These are phyloP conservation scores for Phoma sp. DNA, from an alignment of 2,329 filamentous ascomycete species.

Conservation along the genomic window DNA sequence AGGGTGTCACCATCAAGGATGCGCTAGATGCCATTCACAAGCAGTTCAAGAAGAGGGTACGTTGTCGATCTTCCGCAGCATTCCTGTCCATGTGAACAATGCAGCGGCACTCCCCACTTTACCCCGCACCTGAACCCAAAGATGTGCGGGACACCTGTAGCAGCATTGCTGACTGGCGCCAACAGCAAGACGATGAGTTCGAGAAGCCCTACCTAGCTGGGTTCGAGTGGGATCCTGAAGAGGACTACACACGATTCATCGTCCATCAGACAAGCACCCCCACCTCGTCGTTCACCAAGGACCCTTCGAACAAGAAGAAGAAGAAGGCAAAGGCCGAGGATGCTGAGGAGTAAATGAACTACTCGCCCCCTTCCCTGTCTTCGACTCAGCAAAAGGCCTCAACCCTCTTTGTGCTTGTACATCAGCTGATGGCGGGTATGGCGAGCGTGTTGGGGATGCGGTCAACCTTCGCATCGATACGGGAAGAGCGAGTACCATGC, in stretches of 20 bases:
- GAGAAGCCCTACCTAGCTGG: slow-evolving; percentile 86
- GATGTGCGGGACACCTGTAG: neutral
- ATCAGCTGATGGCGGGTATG: slow-evolving; percentile 30
- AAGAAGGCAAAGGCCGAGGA: slow-evolving; percentile 42
- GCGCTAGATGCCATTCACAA: slow-evolving; percentile 95
- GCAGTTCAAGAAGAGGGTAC: slow-evolving; percentile 93
- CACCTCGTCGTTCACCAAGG: slow-evolving; percentile 52
- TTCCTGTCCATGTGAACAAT: neutral
- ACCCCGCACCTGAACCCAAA: slow-evolving; percentile 8
- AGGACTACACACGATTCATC: slow-evolving; percentile 85
- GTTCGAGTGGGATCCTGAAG: slow-evolving; percentile 95
- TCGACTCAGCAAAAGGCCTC: slow-evolving; percentile 38
- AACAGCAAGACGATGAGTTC: slow-evolving; percentile 87
- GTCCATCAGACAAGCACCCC: slow-evolving; percentile 80
- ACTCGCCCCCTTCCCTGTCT: slow-evolving; percentile 46
- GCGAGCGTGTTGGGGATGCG: slow-evolving; percentile 29
- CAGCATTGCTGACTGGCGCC: slow-evolving; percentile 24
- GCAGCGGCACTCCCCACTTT: slow-evolving; percentile 1
- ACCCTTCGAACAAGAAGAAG: slow-evolving; percentile 46
- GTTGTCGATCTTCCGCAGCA: slow-evolving; percentile 36
- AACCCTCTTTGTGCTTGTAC: slow-evolving; percentile 27
- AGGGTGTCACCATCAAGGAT: slow-evolving; percentile 97
- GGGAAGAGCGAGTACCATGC: slow-evolving; percentile 44
- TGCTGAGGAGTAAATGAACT: slow-evolving; percentile 45
- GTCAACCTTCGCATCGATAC: slow-evolving; percentile 38